Conservation (phyloP, 2,329 filamentous ascomycete species). For the Cercospora sp. region DNA sequence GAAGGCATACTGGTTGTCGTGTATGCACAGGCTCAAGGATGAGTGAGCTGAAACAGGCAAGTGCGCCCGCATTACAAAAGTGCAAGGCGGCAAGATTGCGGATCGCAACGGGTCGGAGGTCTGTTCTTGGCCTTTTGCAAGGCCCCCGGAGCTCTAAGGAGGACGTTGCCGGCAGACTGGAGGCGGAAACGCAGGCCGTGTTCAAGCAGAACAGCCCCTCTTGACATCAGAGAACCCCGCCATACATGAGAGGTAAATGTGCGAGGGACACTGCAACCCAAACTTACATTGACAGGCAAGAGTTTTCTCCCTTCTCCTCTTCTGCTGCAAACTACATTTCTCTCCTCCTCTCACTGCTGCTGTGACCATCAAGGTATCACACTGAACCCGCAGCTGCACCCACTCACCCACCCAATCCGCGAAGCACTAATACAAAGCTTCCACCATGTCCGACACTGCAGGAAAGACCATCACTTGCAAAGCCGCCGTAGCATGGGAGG, state of each 20-base stretch:
- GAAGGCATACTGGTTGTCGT: background rate
- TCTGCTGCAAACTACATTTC: background rate
- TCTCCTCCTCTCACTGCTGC: conserved; percentile 3
- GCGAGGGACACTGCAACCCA: conserved; percentile 17
- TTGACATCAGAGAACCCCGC: conserved; percentile 12
- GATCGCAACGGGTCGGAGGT: conserved; percentile 6
- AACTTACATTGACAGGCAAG: conserved; percentile 15
- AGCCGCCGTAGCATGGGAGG: conserved; percentile 95
- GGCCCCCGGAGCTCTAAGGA: conserved; percentile 6
- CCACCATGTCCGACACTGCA: conserved; percentile 54
- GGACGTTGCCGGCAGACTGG: conserved; percentile 7
- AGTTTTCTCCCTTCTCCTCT: conserved; percentile 8
- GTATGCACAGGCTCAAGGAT: background rate
- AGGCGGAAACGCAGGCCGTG: conserved; percentile 4
- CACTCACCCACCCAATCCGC: conserved; percentile 14
- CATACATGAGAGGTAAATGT: conserved; percentile 3
- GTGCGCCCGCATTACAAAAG: conserved; percentile 4
- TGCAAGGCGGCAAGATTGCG: conserved; percentile 17
- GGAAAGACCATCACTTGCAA: conserved; percentile 85
- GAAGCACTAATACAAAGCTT: conserved; percentile 11
- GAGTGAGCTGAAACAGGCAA: conserved; percentile 12
- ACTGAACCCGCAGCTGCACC: background rate
- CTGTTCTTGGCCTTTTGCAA: conserved; percentile 8
- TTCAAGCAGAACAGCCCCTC: conserved; percentile 11
- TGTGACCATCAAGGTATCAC: conserved; percentile 18